Conservation (phyloP, 2,329 filamentous ascomycete species). For the Stromatinia cepivora region DNA sequence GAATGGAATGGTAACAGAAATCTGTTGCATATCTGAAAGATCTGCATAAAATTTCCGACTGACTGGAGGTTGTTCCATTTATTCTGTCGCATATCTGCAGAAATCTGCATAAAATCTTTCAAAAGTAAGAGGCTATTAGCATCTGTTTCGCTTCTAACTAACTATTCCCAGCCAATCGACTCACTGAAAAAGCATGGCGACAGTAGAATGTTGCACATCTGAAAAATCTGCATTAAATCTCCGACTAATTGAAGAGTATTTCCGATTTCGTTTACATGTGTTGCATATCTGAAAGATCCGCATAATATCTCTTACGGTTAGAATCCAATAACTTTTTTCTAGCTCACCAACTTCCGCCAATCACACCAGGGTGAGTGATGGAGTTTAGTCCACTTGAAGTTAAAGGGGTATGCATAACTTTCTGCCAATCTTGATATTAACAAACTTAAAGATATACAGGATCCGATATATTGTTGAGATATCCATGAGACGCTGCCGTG, state of each 20-base stretch:
- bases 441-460: no score
- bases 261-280: no score
- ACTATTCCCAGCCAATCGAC: neutral
- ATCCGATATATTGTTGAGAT: no score
- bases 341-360: neutral
- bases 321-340: neutral
- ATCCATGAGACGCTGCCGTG: no score
- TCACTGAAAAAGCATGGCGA: neutral
- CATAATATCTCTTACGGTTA: neutral
- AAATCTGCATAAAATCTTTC: neutral
- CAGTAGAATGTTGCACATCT: neutral
- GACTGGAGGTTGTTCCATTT: no score
- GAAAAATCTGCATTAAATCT: neutral
- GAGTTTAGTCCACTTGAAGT: neutral
- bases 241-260: neutral
- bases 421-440: no score
- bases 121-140: neutral
- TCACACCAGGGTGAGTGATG: neutral
- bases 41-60: neutral
- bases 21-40: neutral
- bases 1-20: neutral
- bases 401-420: neutral
- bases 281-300: no score
- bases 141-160: neutral
- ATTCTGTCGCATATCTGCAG: neutral